These are phyloP conservation scores for Coemansia sp. DNA, from an alignment of 192 early-diverging fungal species.

Conservation along the genomic window DNA sequence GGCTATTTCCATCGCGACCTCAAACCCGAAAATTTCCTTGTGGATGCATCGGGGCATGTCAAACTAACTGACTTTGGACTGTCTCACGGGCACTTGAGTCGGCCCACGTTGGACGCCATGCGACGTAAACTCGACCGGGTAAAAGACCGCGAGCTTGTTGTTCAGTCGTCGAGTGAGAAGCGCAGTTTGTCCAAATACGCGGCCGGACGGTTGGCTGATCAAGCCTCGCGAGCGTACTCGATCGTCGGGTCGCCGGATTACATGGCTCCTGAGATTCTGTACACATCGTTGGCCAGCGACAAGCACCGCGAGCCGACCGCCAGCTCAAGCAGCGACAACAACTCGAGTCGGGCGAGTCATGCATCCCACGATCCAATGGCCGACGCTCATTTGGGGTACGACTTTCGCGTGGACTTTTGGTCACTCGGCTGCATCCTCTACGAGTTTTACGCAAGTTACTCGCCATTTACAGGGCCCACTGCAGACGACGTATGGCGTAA, in stretches of 20 bases:
- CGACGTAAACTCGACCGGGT: conserved; percentile 55
- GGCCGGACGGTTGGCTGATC: conserved; percentile 48
- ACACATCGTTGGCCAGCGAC: conserved; percentile 47
- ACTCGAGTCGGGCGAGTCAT: conserved; percentile 29
- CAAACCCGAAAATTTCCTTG: conserved; percentile 54
- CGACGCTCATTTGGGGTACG: conserved; percentile 58
- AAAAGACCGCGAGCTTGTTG: conserved; percentile 53
- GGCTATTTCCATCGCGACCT: conserved; percentile 51
- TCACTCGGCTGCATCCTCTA: conserved; percentile 73
- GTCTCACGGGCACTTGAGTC: conserved; percentile 74
- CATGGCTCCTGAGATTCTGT: conserved; percentile 89
- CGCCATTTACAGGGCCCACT: conserved; percentile 68
- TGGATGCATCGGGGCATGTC: conserved; percentile 66
- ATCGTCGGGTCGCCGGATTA: conserved; percentile 91
- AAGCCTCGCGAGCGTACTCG: conserved; percentile 61
- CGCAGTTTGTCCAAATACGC: conserved; percentile 44
- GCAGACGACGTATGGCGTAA: conserved; percentile 80
- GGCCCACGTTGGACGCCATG: conserved; percentile 47
- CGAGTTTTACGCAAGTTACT: conserved; percentile 72
- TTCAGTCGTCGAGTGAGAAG: conserved; percentile 52
- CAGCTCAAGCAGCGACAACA: conserved; percentile 27
- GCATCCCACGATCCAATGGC: conserved; percentile 55
- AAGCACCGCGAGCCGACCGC: conserved; percentile 18
- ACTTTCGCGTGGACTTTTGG: conserved; percentile 72
- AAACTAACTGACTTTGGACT: conserved; percentile 92